phyloP scores from a whole-genome alignment of 805 yeast genomes.

The Allodekkera sacchari region DNA sequence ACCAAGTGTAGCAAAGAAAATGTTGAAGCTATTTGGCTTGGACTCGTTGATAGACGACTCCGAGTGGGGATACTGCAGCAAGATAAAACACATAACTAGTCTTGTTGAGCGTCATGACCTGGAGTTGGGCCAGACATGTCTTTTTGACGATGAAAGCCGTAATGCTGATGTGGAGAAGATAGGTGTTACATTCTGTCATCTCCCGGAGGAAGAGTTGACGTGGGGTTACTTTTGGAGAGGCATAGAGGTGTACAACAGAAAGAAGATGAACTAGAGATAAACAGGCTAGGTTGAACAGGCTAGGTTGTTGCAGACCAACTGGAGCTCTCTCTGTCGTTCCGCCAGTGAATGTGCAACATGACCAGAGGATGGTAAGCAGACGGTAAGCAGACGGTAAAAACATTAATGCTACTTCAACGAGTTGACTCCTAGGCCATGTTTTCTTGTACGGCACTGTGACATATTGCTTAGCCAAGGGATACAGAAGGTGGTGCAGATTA shows the following conservation, averaged over 20 bases:
- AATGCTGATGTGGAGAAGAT: conserved; percentile 66
- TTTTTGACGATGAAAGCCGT: conserved; percentile 72
- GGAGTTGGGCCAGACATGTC: conserved; percentile 40
- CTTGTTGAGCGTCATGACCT: conserved; percentile 41
- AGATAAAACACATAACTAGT: conserved; percentile 45
- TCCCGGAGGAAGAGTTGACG: conserved; percentile 49
- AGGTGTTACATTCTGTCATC: conserved; percentile 63
- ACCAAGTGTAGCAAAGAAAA: conserved; percentile 64
- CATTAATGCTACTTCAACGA: too few species aligned
- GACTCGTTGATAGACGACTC: conserved; percentile 45
- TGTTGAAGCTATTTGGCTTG: conserved; percentile 46
- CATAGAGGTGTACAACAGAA: conserved; percentile 26
- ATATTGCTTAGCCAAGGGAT: too few species aligned
- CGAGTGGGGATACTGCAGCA: conserved; percentile 65
- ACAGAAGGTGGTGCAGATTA: too few species aligned
- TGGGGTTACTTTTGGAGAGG: conserved; percentile 44
- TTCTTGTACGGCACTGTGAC: too few species aligned
- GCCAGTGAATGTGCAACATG: too few species aligned
- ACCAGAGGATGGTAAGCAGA: too few species aligned
- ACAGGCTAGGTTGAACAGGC: too few species aligned
- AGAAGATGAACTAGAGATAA: conserved; percentile 4
- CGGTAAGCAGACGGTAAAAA: too few species aligned
- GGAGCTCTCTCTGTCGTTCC: too few species aligned
- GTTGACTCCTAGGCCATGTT: too few species aligned
- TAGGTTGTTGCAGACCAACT: too few species aligned